Base-by-base conservation (phyloP, 2,329 filamentous ascomycete species). In the Tolypocladium ovalisporum region DNA sequence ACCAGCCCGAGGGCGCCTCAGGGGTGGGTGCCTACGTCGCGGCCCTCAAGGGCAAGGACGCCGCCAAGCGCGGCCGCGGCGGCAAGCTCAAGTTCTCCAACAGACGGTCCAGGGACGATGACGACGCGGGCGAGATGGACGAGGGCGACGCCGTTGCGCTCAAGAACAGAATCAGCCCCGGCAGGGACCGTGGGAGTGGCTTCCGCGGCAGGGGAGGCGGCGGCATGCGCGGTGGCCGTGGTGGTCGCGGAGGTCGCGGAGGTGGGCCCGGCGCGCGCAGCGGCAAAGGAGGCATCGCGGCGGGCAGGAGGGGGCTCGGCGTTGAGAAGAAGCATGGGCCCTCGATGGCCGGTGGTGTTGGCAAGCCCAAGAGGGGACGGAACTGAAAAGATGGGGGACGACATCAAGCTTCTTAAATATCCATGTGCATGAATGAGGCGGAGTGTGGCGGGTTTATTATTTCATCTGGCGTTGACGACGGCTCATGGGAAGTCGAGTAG, bases 31-130 rank as follows among this genome's bases (percentile, higher is more conserved):
- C 86, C 27, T 89, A 89, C 68, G 84, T 89, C 44, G 83, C 84
- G 17, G 86, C 86, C 24, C 78, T 89, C 62, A 83, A 83, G 68
- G 82, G 86, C 67, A 82, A 84, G 66, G 84, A 89, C 65, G 82
- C 80, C 1, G 83, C 82, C 22, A 79, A 79, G 65, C 79, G 85
- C 47, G 85, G 86, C 27, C 80, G 84, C 59, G 81, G 84, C 55
- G 86, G 86, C 52, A 83, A 84, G 70, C 75, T 89, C 64, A 89
- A 88, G 76, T 88, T 88, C 74, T 85, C 82, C 40, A 89, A 88
- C 71, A 81, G 79, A 68, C 77, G 76, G 57, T 71, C 71, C 57
- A 73, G 73, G 54, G 75, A 75, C 34, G 75, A 76, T 47, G 74
- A 78, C 32, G 79, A 78, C 19, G 75, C 77, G 35, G 78, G 79